Evolutionary conservation across 2,329 filamentous ascomycete species (phyloP).

Genomic region (Talaromyces sp.): DNA sequence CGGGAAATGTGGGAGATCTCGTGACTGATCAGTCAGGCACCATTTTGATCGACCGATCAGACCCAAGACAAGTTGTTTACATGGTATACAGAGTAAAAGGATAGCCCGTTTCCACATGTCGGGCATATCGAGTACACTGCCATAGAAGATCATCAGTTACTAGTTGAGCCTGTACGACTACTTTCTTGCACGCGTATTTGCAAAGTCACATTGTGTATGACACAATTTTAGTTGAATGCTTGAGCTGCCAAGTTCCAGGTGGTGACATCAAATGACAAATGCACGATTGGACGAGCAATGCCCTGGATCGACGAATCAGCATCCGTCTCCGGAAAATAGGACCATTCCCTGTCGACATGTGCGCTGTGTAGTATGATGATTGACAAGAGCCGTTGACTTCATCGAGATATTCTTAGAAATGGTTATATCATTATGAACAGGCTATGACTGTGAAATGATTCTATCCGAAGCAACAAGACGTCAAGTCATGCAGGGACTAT

Average conservation of each 20-base stretch:
- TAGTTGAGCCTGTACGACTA: not conserved
- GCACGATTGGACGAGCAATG: not conserved
- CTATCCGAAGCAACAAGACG: not conserved
- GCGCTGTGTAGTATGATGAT: not conserved
- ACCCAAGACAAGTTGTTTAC: not conserved
- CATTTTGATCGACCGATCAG: not conserved
- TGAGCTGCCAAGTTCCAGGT: not conserved
- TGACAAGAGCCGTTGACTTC: not conserved
- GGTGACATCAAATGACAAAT: not conserved
- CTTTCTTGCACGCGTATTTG: not conserved
- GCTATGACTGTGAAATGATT: not conserved
- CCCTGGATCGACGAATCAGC: not conserved
- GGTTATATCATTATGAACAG: not conserved
- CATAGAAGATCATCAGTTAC: not conserved
- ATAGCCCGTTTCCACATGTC: not conserved
- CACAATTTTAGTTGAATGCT: not conserved
- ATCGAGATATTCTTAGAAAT: not conserved
- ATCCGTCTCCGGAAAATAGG: not conserved
- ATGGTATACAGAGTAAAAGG: not conserved
- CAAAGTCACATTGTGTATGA: not conserved
- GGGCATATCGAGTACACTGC: not conserved
- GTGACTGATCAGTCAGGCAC: slow-evolving; percentile 1
- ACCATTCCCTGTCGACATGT: not conserved
- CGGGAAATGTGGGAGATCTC: not conserved
- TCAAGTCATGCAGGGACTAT: slow-evolving; percentile 1